Evolutionary conservation across 768 basidiomycete species (phyloP).

Genomic region (Paxillus ammoniavirescens): DNA sequence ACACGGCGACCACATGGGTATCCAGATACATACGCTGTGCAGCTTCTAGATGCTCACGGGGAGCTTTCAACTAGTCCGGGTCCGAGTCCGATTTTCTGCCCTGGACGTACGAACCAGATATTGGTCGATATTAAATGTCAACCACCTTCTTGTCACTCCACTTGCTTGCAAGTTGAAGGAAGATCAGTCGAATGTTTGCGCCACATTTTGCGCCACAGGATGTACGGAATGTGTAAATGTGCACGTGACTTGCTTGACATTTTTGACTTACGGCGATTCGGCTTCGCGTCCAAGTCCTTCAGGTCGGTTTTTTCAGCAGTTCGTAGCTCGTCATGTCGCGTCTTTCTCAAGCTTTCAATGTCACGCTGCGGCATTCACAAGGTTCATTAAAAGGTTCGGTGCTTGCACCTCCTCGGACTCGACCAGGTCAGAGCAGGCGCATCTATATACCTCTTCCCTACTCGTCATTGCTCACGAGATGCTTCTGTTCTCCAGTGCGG

Average conservation of each 20-base stretch:
- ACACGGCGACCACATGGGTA: too few relatives aligned
- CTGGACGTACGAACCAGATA: too few relatives aligned
- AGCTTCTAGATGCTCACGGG: too few relatives aligned
- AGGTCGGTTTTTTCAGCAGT: not conserved
- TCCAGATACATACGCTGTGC: too few relatives aligned
- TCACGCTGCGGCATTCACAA: constrained; percentile 10
- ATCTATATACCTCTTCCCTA: constrained; percentile 1
- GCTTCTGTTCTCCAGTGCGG: not conserved
- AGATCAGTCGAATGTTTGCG: too few relatives aligned
- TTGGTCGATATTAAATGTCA: too few relatives aligned
- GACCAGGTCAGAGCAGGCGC: constrained; percentile 2
- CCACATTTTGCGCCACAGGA: too few relatives aligned
- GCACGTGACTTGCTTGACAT: constrained; percentile 20
- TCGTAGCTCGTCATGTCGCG: constrained; percentile 16
- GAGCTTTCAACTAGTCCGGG: too few relatives aligned
- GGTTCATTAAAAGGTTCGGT: constrained; percentile 9
- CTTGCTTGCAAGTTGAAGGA: too few relatives aligned
- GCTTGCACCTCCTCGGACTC: constrained; percentile 16
- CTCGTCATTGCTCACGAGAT: not conserved
- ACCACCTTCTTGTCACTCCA: too few relatives aligned
- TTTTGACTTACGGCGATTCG: constrained; percentile 4
- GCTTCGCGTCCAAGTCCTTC: constrained; percentile 3
- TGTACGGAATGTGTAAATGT: not conserved
- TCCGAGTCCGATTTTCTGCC: too few relatives aligned
- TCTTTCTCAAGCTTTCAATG: constrained; percentile 15